Percentiles rank a stretch among this genome's conserved stretches.
Conservation (phyloP, 768 basidiomycete species). For the Tricholoma flavovirens region DNA sequence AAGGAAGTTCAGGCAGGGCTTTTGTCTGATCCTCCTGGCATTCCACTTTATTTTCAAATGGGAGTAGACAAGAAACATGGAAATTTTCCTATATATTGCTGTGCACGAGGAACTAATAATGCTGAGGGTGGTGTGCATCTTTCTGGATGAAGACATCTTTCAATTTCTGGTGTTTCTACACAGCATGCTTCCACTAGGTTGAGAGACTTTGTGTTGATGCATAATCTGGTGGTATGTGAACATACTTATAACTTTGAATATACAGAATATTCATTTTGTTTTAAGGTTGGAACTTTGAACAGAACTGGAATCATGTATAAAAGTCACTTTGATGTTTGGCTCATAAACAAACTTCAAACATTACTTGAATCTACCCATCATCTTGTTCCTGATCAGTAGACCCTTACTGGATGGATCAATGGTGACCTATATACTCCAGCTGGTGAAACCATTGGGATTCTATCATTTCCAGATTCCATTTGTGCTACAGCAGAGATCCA, state of each 20-base stretch:
- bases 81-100: not conserved
- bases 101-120: not conserved
- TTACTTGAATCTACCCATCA: not conserved
- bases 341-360: constrained; percentile 11
- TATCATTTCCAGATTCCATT: constrained; percentile 2
- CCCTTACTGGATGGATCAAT: constrained; percentile 6
- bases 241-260: not conserved
- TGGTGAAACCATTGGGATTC: constrained; percentile 1
- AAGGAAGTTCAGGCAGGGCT: not conserved
- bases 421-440: constrained; percentile 4
- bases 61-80: not conserved
- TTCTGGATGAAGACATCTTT: not conserved
- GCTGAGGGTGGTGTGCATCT: not conserved
- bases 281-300: constrained; percentile 20
- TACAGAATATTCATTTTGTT: constrained; percentile 14
- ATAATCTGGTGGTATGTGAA: not conserved
- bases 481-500: not conserved
- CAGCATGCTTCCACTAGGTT: constrained; percentile 18
- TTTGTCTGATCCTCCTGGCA: not conserved
- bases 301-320: constrained; percentile 13
- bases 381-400: not conserved
- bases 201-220: constrained; percentile 5
- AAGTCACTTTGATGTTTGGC: constrained; percentile 18
- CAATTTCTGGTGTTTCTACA: not conserved
- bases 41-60: not conserved